These are phyloP conservation scores for Ogataea angusta DNA, from an alignment of 805 yeast genomes.

Conservation along the genomic window DNA sequence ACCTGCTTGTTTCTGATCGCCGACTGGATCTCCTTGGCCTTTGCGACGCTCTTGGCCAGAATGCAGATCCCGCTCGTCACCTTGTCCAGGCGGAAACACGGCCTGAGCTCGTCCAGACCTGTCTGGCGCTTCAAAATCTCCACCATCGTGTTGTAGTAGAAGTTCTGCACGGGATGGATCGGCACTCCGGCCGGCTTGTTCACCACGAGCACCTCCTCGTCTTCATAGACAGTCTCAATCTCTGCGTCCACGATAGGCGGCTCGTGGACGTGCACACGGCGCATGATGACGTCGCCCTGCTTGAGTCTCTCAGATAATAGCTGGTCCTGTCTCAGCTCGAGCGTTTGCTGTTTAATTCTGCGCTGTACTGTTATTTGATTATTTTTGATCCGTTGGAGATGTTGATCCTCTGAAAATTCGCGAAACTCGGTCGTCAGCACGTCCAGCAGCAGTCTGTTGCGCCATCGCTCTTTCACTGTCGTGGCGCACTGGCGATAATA, in stretches of 20 bases:
- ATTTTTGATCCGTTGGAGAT: constrained; percentile 19
- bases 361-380: constrained; percentile 20
- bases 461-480: constrained; percentile 46
- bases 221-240: constrained; percentile 22
- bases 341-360: constrained; percentile 19
- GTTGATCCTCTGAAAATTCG: constrained; percentile 25
- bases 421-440: constrained; percentile 40
- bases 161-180: constrained; percentile 51
- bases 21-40: constrained; percentile 34
- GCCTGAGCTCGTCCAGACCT: constrained; percentile 19
- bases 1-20: constrained; percentile 33
- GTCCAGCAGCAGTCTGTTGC: constrained; percentile 35
- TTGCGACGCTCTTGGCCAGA: constrained; percentile 37
- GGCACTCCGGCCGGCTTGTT: constrained; percentile 54
- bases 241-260: constrained; percentile 19
- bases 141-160: constrained; percentile 42
- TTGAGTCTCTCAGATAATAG: constrained; percentile 18
- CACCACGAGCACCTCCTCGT: constrained; percentile 37
- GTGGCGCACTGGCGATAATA: constrained; percentile 36
- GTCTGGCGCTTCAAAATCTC: constrained; percentile 42
- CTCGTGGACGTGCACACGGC: constrained; percentile 32
- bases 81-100: constrained; percentile 53
- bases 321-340: constrained; percentile 31
- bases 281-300: constrained; percentile 29
- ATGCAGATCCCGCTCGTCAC: constrained; percentile 52